Percentiles rank a stretch among this genome's conserved stretches.
Conservation (phyloP, 768 basidiomycete species). For the Imleria badia region DNA sequence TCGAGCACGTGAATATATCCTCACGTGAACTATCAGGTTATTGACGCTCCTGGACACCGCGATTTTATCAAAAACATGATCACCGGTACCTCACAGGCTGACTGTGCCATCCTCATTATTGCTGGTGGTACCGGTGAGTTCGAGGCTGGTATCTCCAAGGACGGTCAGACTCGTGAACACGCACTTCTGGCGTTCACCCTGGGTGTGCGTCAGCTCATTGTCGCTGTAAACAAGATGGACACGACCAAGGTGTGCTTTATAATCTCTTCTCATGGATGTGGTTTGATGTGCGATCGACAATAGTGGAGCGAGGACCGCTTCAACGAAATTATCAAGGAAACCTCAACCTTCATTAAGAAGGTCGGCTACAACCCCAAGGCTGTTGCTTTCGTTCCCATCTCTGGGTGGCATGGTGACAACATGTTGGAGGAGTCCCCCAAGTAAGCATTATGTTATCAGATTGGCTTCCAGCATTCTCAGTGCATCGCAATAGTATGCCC, state of each 20-base stretch:
- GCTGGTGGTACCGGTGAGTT: conserved; percentile 99
- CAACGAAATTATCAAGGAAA: conserved; percentile 99
- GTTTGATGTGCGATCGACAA: conserved; percentile 2
- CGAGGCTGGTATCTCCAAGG: conserved; percentile 99
- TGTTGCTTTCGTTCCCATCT: conserved; percentile 98
- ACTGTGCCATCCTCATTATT: conserved; percentile 99
- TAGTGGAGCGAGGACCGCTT: conserved; percentile 99
- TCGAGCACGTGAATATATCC: not conserved
- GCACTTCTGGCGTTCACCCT: conserved; percentile 99
- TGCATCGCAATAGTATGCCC: conserved; percentile 66
- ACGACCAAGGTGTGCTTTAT: conserved; percentile 76
- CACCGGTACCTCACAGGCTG: conserved; percentile 99
- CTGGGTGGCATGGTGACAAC: conserved; percentile 99
- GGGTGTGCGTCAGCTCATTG: conserved; percentile 99
- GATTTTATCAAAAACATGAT: conserved; percentile 99
- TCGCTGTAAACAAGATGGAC: conserved; percentile 99
- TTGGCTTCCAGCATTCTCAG: conserved; percentile 16
- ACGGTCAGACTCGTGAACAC: conserved; percentile 99
- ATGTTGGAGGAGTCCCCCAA: conserved; percentile 99
- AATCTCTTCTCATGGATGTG: not conserved
- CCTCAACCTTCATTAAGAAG: conserved; percentile 98
- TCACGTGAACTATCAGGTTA: conserved; percentile 61
- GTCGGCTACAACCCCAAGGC: conserved; percentile 99
- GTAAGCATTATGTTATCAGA: conserved; percentile 43
- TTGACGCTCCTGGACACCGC: conserved; percentile 99